Base-by-base conservation (phyloP, 2,329 filamentous ascomycete species). In the Fusarium nygamai region DNA sequence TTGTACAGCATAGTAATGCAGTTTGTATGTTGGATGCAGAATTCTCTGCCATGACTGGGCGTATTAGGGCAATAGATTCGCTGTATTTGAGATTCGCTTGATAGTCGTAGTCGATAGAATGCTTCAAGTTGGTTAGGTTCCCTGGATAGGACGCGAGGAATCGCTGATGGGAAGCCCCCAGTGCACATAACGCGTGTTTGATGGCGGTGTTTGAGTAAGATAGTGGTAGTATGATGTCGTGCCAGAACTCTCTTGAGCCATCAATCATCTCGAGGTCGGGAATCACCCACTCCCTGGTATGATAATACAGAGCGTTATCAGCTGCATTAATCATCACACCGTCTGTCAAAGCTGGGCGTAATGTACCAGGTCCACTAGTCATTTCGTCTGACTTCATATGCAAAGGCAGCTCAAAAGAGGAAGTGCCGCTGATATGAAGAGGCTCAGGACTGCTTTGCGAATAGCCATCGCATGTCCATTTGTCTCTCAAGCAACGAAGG, bases 71-170 rank as follows among this genome's bases (percentile, higher is more conserved):
- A 24, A 78, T 78, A 14, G 76, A 74, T 27, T 69, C 60, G 24
- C 76, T 76, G 64, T 78, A 78, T 50, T 75, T 67, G 41, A 74
- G 70, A 24, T 74, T 71, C 17, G 73, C 64, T 46, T 47, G 64
- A 14, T 62, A 36, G 29, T 68, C 54, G 22, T 57, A 62, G 56
- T 68, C 48, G 20, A 44, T 24, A 0, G 64, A 38, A 20, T 47
- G 44, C 16, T 33, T 20, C 22, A 39, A 27, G 3, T 22, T 44
- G 20, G 3, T 19, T 0, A 34, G 13, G 19, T 62, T 44, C 6
- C 36, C 56, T 1, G 50, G 48, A 5, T 59, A 58, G 2, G 36
- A 48, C 2, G 58, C 61, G 2, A 64, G 27, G 22, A 69, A 70
- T 6, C 39, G 31, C 31, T 46, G 39, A 29, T 70, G 67, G 16